A percentile compares a stretch with the other conserved stretches of the same genome.
Evolutionary conservation across 2,329 filamentous ascomycete genomes (phyloP).

Genomic region (Microsporum canis): DNA sequence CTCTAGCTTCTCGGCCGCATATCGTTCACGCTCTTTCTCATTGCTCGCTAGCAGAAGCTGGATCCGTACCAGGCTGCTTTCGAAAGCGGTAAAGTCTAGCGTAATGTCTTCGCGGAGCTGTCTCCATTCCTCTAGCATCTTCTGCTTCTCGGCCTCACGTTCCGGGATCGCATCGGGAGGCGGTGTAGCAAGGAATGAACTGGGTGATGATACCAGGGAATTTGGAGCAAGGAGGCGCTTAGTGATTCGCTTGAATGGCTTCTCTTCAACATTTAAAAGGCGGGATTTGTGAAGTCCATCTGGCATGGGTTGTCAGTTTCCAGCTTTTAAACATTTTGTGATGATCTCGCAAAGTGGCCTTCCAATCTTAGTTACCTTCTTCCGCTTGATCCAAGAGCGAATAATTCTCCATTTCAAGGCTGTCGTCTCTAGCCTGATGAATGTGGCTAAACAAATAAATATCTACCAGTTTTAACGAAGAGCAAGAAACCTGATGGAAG

Average conservation of each 20-base stretch:
- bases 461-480: background rate
- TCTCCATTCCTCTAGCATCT: constrained; percentile 45
- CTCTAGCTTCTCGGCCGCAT: constrained; percentile 64
- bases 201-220: constrained; percentile 48
- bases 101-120: constrained; percentile 71
- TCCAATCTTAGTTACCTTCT: constrained; percentile 25
- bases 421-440: background rate
- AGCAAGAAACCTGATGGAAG: background rate
- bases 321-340: background rate
- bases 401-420: constrained; percentile 44
- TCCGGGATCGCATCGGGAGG: constrained; percentile 47
- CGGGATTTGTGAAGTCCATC: constrained; percentile 78
- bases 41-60: constrained; percentile 81
- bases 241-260: constrained; percentile 78
- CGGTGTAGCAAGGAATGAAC: constrained; percentile 51
- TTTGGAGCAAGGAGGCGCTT: constrained; percentile 64
- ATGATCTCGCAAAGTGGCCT: background rate
- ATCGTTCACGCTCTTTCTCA: constrained; percentile 68
- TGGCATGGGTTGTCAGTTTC: constrained; percentile 20
- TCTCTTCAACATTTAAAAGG: constrained; percentile 81
- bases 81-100: constrained; percentile 79
- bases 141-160: constrained; percentile 38
- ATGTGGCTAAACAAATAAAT: background rate
- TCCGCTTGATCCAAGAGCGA: constrained; percentile 61
- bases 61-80: constrained; percentile 73